Evolutionary conservation across 257 asterid species (phyloP), one percentile per base, ranked within the genome.

Genomic region (Striga asiatica): DNA sequence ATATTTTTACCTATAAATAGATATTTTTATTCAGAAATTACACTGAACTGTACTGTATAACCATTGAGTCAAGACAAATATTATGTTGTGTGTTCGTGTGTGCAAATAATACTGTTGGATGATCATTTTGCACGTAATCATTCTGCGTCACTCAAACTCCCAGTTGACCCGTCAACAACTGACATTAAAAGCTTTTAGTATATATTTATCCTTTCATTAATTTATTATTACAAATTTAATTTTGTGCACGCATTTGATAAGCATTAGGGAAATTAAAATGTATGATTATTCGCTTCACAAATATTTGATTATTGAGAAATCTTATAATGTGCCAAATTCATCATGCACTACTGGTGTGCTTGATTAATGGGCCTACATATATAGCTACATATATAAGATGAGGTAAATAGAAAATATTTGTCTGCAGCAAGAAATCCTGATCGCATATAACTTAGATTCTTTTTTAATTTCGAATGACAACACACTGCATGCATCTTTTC

Each of bases 391-490:
- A 45, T 16, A 24, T 21, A 20, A 27, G 37, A 29, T 41, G 22
- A 20, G 56, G 18, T 21, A 43, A 45, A 4, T 34, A 56, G 22
- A 39, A 48, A 38, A 2, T 37, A 6, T 27, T 21, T 46, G 28
- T n/a, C 47, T 50, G 60, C 42, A 19, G 48, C 45, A 52, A 52
- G 56, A 51, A 66, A 63, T 48, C 21, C 5, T 38, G 55, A 56
- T 35, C 31, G 31, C 63, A 49, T n/a, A n/a, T n/a, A 60, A 45
- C 55, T 49, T 16, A 14, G 65, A 50, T 41, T 60, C 68, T 62
- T 63, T 23, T 32, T n/a, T n/a, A n/a, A n/a, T 13, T 62, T 34
- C 25, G 72, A 65, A 64, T 68, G 87, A 79, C 87, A 66, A 64
- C 71, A 74, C 79, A 54, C 65, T 75, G 75, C 65, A 58, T 56